Conservation (phyloP, 495 filamentous ascomycete genomes). For the Glonium stellatum region DNA sequence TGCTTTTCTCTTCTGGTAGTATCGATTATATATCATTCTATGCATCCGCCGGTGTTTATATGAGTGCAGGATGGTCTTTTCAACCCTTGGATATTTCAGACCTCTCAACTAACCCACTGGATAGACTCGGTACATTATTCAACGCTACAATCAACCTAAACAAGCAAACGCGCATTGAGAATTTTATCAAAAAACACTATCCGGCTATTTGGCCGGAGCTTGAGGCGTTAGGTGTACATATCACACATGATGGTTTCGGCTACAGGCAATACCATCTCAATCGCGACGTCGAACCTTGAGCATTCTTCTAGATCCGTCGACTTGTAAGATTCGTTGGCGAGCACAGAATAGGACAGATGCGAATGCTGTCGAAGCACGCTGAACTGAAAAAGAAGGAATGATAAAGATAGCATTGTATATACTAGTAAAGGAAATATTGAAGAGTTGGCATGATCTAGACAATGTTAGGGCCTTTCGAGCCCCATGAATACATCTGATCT, state of each 20-base stretch:
- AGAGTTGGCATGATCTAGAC: too few species aligned
- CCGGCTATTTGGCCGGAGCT: constrained; percentile 62
- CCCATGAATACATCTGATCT: too few species aligned
- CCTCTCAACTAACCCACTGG: constrained; percentile 24
- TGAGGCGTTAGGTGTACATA: constrained; percentile 28
- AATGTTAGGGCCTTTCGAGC: too few species aligned
- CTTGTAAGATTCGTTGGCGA: not conserved
- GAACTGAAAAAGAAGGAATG: too few species aligned
- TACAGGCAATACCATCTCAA: constrained; percentile 21
- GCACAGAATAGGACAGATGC: too few species aligned
- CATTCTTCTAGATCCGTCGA: not conserved
- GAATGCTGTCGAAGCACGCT: too few species aligned
- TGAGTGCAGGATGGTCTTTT: too few species aligned
- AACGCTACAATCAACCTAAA: constrained; percentile 57
- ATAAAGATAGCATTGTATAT: too few species aligned
- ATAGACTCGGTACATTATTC: constrained; percentile 63
- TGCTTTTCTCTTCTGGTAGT: too few species aligned
- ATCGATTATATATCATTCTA: too few species aligned
- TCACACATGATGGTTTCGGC: constrained; percentile 21
- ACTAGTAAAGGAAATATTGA: too few species aligned
- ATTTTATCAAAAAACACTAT: constrained; percentile 62
- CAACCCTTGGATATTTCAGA: constrained; percentile 13
- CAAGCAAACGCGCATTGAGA: constrained; percentile 59
- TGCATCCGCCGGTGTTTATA: too few species aligned
- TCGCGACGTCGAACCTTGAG: constrained; percentile 22